phyloP scores from a whole-genome alignment of 306 rosid genomes.

The Dicorynia guianensis region DNA sequence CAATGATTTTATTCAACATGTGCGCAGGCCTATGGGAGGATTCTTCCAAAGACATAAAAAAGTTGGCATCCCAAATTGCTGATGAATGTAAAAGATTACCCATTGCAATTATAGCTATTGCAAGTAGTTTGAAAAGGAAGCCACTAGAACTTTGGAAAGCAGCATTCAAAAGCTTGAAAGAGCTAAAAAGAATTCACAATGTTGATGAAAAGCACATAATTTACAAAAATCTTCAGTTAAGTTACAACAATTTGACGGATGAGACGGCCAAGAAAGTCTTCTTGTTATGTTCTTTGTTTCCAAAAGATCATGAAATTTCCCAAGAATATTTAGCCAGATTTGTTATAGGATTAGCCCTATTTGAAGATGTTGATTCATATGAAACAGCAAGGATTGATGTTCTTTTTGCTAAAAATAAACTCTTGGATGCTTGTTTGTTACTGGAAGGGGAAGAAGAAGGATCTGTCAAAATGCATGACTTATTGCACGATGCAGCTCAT shows the following conservation, averaged over 20 bases:
- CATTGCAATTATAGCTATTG: neutral
- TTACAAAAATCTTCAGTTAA: neutral
- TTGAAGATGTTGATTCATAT: neutral
- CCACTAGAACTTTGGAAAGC: neutral
- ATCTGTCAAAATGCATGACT: neutral
- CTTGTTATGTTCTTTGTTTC: neutral
- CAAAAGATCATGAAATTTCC: neutral
- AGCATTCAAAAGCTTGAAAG: neutral
- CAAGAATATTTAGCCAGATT: neutral
- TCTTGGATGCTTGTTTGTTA: neutral
- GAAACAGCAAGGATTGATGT: accelerated
- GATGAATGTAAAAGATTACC: conserved; percentile 10
- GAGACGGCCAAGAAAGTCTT: neutral
- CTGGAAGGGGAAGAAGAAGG: neutral
- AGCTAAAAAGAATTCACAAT: neutral
- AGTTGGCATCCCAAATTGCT: neutral
- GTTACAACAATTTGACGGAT: neutral
- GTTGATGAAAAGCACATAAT: neutral
- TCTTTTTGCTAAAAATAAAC: neutral
- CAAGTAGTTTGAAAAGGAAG: neutral
- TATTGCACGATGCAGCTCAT: no score
- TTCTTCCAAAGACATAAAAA: neutral
- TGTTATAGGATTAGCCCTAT: neutral
- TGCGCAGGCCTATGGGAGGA: neutral
- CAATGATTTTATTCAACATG: neutral